Conservation (phyloP, 495 filamentous ascomycete species). For the Penicillium simplicissimum region DNA sequence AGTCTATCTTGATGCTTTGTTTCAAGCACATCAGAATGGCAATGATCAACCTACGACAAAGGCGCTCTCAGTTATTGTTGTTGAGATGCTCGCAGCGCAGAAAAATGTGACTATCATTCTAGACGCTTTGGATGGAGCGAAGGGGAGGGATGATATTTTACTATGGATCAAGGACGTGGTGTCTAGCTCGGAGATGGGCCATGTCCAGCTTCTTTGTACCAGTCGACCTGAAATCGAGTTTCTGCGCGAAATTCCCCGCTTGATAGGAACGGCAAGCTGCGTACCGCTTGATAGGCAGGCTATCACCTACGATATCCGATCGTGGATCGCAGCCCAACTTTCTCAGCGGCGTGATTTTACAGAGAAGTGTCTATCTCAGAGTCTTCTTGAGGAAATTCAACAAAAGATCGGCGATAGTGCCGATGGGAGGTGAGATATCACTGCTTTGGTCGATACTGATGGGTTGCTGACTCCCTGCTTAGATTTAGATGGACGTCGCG, state of each 20-base stretch:
- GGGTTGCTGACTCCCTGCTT: conserved; percentile 9
- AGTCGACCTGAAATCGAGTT: conserved; percentile 34
- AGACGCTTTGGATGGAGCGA: conserved; percentile 68
- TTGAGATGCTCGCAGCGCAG: conserved; percentile 19
- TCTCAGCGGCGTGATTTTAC: conserved; percentile 25
- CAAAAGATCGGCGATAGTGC: conserved; percentile 26
- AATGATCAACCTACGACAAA: conserved; percentile 17
- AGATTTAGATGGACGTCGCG: conserved; percentile 48
- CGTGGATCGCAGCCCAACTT: conserved; percentile 27
- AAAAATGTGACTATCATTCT: conserved; percentile 81
- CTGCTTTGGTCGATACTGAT: conserved; percentile 10
- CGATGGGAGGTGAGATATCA: conserved; percentile 37
- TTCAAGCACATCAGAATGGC: conserved; percentile 20
- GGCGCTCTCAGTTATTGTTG: conserved; percentile 12
- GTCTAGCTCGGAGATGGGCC: conserved; percentile 9
- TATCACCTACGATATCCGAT: conserved; percentile 30
- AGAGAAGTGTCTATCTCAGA: conserved; percentile 17
- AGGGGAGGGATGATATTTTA: conserved; percentile 20
- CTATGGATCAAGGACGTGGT: conserved; percentile 20
- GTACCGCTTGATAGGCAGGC: conserved; percentile 15
- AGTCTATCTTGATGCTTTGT: conserved; percentile 19
- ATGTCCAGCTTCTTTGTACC: conserved; percentile 30
- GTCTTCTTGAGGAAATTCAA: conserved; percentile 19
- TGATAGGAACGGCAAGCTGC: conserved; percentile 19
- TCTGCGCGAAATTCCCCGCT: conserved; percentile 10